phyloP scores from a whole-genome alignment of 2,329 filamentous ascomycete genomes.

The Periconia digitata region DNA sequence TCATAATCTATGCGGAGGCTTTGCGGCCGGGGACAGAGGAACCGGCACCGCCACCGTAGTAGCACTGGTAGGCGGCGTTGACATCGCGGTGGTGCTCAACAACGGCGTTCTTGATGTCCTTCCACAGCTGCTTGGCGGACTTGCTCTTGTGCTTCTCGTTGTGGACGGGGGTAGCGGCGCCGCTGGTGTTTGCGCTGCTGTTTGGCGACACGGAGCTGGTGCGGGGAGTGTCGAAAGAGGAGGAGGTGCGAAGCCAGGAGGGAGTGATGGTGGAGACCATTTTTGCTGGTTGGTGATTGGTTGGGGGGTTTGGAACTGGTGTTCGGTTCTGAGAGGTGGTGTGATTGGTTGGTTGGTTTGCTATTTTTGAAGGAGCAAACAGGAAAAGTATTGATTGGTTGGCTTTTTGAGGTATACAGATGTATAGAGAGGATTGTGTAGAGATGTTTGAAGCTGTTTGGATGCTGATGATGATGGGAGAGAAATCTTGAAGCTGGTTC shows the following conservation, averaged over 20 bases:
- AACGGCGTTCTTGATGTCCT: slow-evolving; percentile 27
- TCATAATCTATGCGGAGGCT: neutral
- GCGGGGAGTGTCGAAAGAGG: neutral
- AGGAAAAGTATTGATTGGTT: neutral
- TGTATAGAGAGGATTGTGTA: neutral
- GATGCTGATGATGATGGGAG: slow-evolving; percentile 4
- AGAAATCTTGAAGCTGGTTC: neutral
- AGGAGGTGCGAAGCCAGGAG: neutral
- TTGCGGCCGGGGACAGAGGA: neutral
- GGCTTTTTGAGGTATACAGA: neutral
- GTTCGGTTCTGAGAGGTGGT: neutral
- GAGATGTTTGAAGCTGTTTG: slow-evolving; percentile 1
- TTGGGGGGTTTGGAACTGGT: neutral
- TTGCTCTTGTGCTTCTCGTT: slow-evolving; percentile 21
- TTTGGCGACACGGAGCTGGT: neutral
- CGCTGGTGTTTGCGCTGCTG: slow-evolving; percentile 1
- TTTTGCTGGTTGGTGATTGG: neutral
- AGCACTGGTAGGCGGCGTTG: slow-evolving; percentile 28
- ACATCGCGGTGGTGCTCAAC: slow-evolving; percentile 33
- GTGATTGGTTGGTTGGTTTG: neutral
- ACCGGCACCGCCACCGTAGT: slow-evolving; percentile 19
- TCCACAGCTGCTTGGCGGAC: slow-evolving; percentile 33
- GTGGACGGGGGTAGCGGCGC: slow-evolving; percentile 7
- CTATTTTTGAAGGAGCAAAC: neutral
- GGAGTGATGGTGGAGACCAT: slow-evolving; percentile 1